These are phyloP conservation scores for Solanum peruvianum DNA, from an alignment of 257 asterid species.

Conservation along the genomic window DNA sequence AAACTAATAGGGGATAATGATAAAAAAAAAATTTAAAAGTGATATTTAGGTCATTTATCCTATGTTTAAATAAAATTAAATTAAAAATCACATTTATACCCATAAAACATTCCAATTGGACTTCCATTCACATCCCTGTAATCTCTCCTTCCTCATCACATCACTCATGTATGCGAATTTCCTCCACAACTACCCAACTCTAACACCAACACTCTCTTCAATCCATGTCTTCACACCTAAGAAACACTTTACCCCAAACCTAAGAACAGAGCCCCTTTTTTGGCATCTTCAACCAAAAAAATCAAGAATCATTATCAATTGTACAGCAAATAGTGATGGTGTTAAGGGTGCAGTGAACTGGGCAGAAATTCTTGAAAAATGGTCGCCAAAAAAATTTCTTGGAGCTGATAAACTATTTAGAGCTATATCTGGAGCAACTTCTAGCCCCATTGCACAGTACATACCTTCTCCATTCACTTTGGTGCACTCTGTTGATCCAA, in stretches of 20 bases:
- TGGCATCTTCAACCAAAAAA: conserved; percentile 3
- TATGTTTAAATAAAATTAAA: too few species aligned
- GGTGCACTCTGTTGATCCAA: conserved; percentile 86
- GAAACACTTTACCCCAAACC: not conserved
- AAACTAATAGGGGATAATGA: too few species aligned
- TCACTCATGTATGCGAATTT: conserved; percentile 43
- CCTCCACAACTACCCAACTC: conserved; percentile 20
- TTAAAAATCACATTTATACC: not conserved
- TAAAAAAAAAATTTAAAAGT: too few species aligned
- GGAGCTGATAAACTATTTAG: conserved; percentile 76
- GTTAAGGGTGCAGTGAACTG: conserved; percentile 35
- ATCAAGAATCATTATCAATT: conserved; percentile 11
- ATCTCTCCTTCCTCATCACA: not conserved
- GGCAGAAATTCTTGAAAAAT: conserved; percentile 38
- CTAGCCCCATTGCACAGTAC: conserved; percentile 95
- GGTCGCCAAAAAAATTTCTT: conserved; percentile 58
- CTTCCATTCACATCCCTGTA: not conserved
- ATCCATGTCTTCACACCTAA: not conserved
- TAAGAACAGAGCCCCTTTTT: not conserved
- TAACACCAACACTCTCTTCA: conserved; percentile 1
- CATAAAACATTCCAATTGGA: not conserved
- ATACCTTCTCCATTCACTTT: conserved; percentile 89
- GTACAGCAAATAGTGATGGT: conserved; percentile 20
- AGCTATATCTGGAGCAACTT: conserved; percentile 85
- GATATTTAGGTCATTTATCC: too few species aligned